A percentile compares a stretch with the other conserved stretches of the same genome.
Conservation (phyloP, 2,329 filamentous ascomycete genomes). For the Calonectria pseudoreteaudii region DNA sequence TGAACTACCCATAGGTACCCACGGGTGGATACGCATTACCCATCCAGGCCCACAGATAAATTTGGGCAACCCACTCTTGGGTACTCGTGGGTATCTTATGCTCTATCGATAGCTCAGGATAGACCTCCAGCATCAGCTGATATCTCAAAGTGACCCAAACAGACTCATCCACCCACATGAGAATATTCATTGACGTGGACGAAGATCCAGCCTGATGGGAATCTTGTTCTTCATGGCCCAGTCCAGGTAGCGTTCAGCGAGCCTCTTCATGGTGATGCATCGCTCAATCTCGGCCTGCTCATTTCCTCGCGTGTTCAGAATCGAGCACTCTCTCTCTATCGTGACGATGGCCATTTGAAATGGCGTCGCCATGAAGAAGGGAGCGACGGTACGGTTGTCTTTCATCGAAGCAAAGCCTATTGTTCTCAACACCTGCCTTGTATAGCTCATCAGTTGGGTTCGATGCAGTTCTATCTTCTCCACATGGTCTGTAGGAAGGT, state of each 20-base stretch:
- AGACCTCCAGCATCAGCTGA: too few relatives aligned
- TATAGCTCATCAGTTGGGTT: background rate
- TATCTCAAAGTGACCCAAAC: too few relatives aligned
- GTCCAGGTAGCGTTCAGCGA: background rate
- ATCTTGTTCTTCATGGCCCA: constrained; percentile 3
- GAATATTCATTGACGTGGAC: background rate
- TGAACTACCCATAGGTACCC: too few relatives aligned
- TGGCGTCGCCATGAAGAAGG: background rate
- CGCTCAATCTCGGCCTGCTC: background rate
- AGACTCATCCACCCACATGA: background rate
- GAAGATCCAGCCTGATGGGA: background rate
- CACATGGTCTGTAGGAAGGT: background rate
- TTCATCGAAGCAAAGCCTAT: background rate
- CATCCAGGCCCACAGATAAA: too few relatives aligned
- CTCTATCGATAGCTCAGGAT: too few relatives aligned
- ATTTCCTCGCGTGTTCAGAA: background rate
- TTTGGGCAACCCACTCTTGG: too few relatives aligned
- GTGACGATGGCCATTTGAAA: background rate
- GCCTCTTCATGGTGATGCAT: background rate
- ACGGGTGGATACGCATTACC: too few relatives aligned
- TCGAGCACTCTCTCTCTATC: background rate
- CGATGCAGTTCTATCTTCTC: background rate
- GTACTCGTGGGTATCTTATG: too few relatives aligned
- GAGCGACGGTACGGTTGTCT: background rate
- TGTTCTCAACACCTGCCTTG: background rate